Evolutionary conservation across 805 yeast genomes (phyloP).

Genomic region (Ogataea pignaliae): DNA sequence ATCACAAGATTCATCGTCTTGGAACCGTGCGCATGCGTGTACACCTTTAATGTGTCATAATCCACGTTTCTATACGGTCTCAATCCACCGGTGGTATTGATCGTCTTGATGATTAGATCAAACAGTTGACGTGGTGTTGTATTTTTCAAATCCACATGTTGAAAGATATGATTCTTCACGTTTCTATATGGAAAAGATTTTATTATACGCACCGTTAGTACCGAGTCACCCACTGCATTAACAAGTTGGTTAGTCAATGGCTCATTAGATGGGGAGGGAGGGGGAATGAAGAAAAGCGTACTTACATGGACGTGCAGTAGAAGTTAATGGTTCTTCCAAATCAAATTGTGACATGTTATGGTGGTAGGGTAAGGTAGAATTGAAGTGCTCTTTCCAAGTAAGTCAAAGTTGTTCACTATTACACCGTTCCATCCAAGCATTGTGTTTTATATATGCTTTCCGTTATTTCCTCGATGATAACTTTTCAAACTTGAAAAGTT

Average conservation of each 20-base stretch:
- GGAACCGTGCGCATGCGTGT: constrained; percentile 92
- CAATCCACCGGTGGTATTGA: constrained; percentile 55
- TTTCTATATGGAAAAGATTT: constrained; percentile 92
- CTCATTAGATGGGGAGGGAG: neutral
- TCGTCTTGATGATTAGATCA: constrained; percentile 41
- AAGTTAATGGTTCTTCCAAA: constrained; percentile 71
- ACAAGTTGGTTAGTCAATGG: constrained; percentile 1
- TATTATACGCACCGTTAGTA: constrained; percentile 79
- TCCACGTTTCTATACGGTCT: constrained; percentile 79
- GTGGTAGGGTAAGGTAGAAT: neutral
- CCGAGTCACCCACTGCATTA: constrained; percentile 51
- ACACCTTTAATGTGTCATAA: constrained; percentile 75
- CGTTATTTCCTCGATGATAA: no score
- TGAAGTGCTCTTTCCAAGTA: no score
- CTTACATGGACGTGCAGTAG: constrained; percentile 65
- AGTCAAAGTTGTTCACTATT: no score
- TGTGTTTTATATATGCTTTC: no score
- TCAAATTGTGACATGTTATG: constrained; percentile 25
- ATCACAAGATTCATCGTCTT: constrained; percentile 90
- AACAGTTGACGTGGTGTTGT: constrained; percentile 65
- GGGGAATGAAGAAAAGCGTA: constrained; percentile 1
- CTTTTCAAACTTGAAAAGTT: no score
- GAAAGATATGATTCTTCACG: constrained; percentile 69
- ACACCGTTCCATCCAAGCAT: no score
- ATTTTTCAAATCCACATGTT: constrained; percentile 62